Percentiles rank a stretch among this genome's conserved stretches.
Conservation (phyloP, 352 stramenopile species). For the Aphanomyces invadans region DNA sequence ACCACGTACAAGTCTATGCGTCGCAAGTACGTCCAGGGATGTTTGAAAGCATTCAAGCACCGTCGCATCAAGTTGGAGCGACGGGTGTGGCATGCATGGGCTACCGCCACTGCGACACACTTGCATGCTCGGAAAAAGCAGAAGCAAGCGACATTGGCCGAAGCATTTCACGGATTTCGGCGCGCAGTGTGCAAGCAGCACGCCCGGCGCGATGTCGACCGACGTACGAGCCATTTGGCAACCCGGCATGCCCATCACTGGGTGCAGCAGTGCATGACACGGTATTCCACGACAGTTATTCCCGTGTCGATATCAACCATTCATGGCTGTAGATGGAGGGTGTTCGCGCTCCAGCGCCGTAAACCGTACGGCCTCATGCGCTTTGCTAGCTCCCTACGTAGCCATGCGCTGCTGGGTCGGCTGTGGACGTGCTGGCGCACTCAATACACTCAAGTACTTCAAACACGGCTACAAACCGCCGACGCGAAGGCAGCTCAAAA, state of each 20-base stretch:
- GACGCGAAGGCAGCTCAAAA: neutral
- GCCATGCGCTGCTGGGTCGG: neutral
- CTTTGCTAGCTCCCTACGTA: neutral
- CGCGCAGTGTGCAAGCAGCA: constrained; percentile 33
- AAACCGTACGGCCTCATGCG: constrained; percentile 2
- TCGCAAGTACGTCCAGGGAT: constrained; percentile 58
- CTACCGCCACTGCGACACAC: constrained; percentile 33
- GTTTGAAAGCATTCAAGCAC: constrained; percentile 66
- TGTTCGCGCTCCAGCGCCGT: neutral
- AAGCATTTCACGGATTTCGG: constrained; percentile 47
- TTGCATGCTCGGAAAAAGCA: constrained; percentile 35
- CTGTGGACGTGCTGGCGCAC: neutral
- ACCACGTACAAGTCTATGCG: constrained; percentile 63
- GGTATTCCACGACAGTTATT: neutral
- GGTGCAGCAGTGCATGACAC: neutral
- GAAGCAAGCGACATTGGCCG: constrained; percentile 40
- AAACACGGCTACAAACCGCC: neutral
- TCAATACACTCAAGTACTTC: neutral
- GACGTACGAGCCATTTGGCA: neutral
- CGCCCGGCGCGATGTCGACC: neutral
- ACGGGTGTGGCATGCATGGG: constrained; percentile 46
- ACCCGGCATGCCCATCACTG: neutral
- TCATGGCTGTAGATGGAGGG: constrained; percentile 1
- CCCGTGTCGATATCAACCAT: no score
- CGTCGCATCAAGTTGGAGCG: constrained; percentile 65